phyloP scores from a whole-genome alignment of 257 asterid species.

The Apocynum venetum region DNA sequence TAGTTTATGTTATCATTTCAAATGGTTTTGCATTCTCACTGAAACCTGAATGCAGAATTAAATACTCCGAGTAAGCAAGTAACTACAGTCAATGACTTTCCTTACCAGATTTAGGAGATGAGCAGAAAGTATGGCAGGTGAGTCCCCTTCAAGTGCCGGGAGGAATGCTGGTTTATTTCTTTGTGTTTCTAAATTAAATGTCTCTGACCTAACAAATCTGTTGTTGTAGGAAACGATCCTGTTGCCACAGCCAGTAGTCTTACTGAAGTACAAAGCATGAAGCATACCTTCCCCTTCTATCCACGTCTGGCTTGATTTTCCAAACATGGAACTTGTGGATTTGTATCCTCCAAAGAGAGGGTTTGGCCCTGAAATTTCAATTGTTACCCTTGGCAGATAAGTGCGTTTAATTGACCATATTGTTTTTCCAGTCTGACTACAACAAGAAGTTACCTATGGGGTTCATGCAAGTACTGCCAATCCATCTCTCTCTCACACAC shows the following conservation, averaged over 20 bases:
- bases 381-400: background rate
- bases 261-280: slow-evolving; percentile 39
- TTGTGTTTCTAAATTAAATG: slow-evolving; percentile 23
- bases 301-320: slow-evolving; percentile 38
- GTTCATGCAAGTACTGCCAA: background rate
- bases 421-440: background rate
- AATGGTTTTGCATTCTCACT: too few species aligned
- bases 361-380: slow-evolving; percentile 35
- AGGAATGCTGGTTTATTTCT: slow-evolving; percentile 38
- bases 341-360: slow-evolving; percentile 44
- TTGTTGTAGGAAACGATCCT: slow-evolving; percentile 32
- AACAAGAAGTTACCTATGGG: background rate
- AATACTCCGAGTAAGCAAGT: background rate
- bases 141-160: slow-evolving; percentile 47
- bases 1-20: too few species aligned
- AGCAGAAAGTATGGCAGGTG: slow-evolving; percentile 46
- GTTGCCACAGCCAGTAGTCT: slow-evolving; percentile 1
- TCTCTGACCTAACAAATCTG: slow-evolving; percentile 29
- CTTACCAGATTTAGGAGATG: slow-evolving; percentile 41
- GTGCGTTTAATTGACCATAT: background rate
- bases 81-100: background rate
- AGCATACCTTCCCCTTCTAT: slow-evolving; percentile 57
- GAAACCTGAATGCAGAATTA: too few species aligned
- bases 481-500: too few species aligned
- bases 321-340: slow-evolving; percentile 38